Conservation (phyloP, 805 yeast species). For the Barnettozyma botsteinii region DNA sequence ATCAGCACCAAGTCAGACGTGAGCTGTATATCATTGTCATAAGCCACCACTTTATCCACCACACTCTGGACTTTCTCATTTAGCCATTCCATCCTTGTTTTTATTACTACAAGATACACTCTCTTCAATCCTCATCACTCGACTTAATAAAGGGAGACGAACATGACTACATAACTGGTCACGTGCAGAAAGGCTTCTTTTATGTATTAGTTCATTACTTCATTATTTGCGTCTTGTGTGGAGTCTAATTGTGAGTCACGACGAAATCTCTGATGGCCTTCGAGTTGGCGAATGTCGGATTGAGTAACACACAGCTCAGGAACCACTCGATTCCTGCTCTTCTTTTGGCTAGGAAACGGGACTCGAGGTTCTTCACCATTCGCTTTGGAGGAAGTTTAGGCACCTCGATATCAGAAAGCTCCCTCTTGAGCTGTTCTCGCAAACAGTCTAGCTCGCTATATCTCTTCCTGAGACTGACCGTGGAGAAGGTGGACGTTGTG, state of each 20-base stretch:
- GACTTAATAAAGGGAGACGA: no score
- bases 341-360: slow-evolving; percentile 32
- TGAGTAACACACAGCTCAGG: slow-evolving; percentile 37
- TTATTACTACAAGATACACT: no score
- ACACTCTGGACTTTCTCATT: background rate
- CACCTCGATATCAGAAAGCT: slow-evolving; percentile 33
- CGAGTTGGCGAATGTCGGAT: slow-evolving; percentile 33
- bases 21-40: slow-evolving; percentile 8
- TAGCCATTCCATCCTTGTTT: slow-evolving; percentile 5
- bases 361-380: slow-evolving; percentile 20
- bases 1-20: slow-evolving; percentile 15
- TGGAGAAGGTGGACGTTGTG: slow-evolving; percentile 28
- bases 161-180: no score
- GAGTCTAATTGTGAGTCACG: background rate
- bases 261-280: slow-evolving; percentile 29
- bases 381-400: slow-evolving; percentile 44
- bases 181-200: no score
- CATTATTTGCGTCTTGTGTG: no score
- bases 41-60: background rate
- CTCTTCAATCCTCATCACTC: no score
- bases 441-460: slow-evolving; percentile 58
- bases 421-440: slow-evolving; percentile 31
- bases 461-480: slow-evolving; percentile 46
- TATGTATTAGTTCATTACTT: no score
- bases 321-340: slow-evolving; percentile 41